Base-by-base conservation (phyloP, 768 basidiomycete genomes). In the Ramaria rubella region DNA sequence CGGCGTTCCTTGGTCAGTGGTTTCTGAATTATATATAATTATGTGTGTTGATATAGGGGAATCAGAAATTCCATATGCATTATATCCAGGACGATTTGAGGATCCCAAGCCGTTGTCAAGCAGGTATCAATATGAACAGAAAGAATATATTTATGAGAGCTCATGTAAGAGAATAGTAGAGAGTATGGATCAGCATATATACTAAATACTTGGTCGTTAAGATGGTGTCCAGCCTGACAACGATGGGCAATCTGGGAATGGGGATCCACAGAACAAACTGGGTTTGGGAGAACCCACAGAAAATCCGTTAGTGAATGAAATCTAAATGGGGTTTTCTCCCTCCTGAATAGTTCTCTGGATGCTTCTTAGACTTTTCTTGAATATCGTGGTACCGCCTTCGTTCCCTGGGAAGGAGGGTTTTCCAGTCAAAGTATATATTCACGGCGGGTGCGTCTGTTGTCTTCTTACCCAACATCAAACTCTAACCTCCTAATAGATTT, bases 401-500 rank as follows among this genome's bases (percentile, higher is more conserved):
- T 73, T 71, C 69, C 73, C 75, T 46, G 64, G 65, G 14, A 70
- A 70, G 53, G 71, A 66, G 24, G 64, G 67, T 14, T 80, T 84
- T 58, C 82, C 86, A 1, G 86, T 89, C 53, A 84, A 78, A 57
- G 77, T 89, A 3, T 90, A 87, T 69, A 82, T 90, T 29, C 87
- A 90, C 56, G 87, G 87, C 67, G 86, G 86, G 85, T 85, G 64
- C 17, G 72, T 56, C 33, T 19, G 24, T 19, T 27, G 15, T 34
- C 4, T 27, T 24, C 21, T 12, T n/a, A 27, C 19, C 3, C 17
- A 3, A 23, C 49, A 4, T 27, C 49, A 15, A 23, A 1, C 19
- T 27, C 24, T 31, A 23, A 24, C 27, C 31, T 23, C 53, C 36
- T 15, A 11, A 14, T 46, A 89, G 87, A 11, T 88, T 87, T 64